Percentiles rank a stretch among this genome's conserved stretches.
These are phyloP conservation scores for Solanum chacoense DNA, from an alignment of 305 asterid genomes.

Conservation along the genomic window DNA sequence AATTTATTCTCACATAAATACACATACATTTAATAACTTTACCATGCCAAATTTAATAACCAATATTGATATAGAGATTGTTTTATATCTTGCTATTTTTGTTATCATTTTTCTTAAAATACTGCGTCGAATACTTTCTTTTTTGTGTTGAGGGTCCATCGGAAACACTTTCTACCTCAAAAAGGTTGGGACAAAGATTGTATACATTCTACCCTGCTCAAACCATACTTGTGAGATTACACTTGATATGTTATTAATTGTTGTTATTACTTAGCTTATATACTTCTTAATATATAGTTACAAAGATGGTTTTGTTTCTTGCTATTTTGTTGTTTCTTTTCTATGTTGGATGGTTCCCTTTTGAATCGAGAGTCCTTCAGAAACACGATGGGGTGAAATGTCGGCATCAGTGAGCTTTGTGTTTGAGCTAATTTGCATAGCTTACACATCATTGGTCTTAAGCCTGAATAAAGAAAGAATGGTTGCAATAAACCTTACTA, in stretches of 20 bases:
- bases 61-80: background rate
- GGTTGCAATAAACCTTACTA: no score
- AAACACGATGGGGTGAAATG: background rate
- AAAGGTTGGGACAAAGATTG: background rate
- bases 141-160: background rate
- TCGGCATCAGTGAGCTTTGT: rapidly evolving
- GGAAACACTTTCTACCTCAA: background rate
- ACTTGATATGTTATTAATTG: background rate
- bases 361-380: background rate
- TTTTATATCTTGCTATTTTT: background rate
- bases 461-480: background rate
- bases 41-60: background rate
- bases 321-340: background rate
- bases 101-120: background rate
- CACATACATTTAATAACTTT: background rate
- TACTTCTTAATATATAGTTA: background rate
- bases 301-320: no score
- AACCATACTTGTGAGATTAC: background rate
- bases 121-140: rapidly evolving
- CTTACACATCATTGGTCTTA: background rate
- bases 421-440: background rate
- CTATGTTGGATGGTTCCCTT: background rate
- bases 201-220: background rate
- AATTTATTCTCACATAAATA: background rate
- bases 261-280: background rate